Base-by-base conservation (phyloP, 805 yeast species). In the Wickerhamiella azymoides region DNA sequence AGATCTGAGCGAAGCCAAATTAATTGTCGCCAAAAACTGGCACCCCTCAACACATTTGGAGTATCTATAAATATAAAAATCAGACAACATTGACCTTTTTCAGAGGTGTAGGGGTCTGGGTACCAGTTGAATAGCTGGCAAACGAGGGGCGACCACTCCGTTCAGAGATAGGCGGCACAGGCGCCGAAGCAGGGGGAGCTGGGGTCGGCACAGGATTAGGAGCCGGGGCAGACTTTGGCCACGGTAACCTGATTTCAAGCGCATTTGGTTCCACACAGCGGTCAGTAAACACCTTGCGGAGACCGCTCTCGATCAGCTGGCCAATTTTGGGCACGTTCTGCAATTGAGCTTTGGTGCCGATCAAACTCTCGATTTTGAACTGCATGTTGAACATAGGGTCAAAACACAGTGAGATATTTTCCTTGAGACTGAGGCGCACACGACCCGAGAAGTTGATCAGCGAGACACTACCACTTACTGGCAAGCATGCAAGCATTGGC, bases 301-400 rank as follows among this genome's bases (percentile, higher is more conserved):
- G 71, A 49, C 80, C 79, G 48, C 76, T 76, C 59, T 92, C 97
- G 36, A 92, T 78, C 36, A 92, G 66, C 48, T 84, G 79, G 9
- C 94, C 77, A 33, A 92, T 77, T 57, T 92, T 86, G 7, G 99
- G 98, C 13, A 92, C 83, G 56, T 92, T 85, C 62, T 88, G 94
- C 24, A 92, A 68, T 59, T 89, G 82, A 0, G 97, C 84, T 40
- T 94, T 71, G 1, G 96, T 83, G 1, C 99, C 99, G 43, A 92
- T 84, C 35, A 89, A 66, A 1, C 96, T 84, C 55, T 79, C 79
- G n/a, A 85, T 78, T 37, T 81, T 79, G 62, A 92, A 88, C 56
- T 89, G 96, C 52, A 92, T 68, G 47, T 89, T 68, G 62, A 84
- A 92, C 58, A 86, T 96, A 0, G 96, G 96, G 1, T 88, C 74